A percentile compares a stretch with the other conserved stretches of the same genome.
These are phyloP conservation scores for Viola odorata DNA, from an alignment of 345 rosid species.

Conservation along the genomic window DNA sequence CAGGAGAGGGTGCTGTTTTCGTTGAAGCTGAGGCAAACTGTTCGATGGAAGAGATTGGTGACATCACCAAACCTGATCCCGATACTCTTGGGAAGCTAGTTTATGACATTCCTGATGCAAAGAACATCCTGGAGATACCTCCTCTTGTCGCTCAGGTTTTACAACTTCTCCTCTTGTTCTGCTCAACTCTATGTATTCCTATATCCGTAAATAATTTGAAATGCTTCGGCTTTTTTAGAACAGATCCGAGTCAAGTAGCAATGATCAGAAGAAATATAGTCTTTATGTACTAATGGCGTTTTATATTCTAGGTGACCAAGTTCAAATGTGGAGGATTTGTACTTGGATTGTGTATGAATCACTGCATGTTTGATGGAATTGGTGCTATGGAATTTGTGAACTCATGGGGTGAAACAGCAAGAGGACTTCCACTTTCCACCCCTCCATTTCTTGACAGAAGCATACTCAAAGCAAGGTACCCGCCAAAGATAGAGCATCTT, in stretches of 20 bases:
- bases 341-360: slow-evolving; percentile 26
- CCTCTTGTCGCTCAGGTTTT: slow-evolving; percentile 87
- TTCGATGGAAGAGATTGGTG: slow-evolving; percentile 60
- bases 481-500: slow-evolving; percentile 17
- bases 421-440: slow-evolving; percentile 19
- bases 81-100: slow-evolving; percentile 73
- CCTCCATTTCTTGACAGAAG: slow-evolving; percentile 25
- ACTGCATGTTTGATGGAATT: slow-evolving; percentile 28
- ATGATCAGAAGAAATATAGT: too few relatives aligned
- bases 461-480: slow-evolving; percentile 23
- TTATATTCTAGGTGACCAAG: slow-evolving; percentile 27
- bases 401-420: slow-evolving; percentile 29
- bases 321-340: slow-evolving; percentile 35
- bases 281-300: not conserved
- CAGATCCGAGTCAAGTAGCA: not conserved
- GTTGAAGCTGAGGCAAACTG: slow-evolving; percentile 83
- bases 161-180: not conserved
- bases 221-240: not conserved
- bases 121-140: slow-evolving; percentile 80
- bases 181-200: not conserved
- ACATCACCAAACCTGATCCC: slow-evolving; percentile 73
- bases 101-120: slow-evolving; percentile 73
- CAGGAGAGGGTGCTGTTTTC: slow-evolving; percentile 75
- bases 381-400: slow-evolving; percentile 34
- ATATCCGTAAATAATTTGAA: too few relatives aligned